A percentile compares a stretch with the other conserved stretches of the same genome.
phyloP scores from a whole-genome alignment of 345 rosid species.

The Linum trigynum region DNA sequence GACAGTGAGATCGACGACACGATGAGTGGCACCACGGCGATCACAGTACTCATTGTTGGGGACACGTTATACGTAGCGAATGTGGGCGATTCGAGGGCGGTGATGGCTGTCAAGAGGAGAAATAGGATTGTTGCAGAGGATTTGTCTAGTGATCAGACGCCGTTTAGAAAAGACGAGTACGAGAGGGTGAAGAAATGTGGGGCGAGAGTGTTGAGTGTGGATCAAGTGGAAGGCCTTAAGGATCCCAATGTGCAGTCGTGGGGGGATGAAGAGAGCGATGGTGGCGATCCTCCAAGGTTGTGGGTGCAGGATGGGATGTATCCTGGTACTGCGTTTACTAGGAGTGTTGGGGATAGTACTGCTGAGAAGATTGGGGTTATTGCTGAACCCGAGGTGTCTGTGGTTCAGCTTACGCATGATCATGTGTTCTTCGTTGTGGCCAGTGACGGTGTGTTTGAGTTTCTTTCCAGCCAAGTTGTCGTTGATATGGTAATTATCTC shows the following conservation, averaged over 20 bases:
- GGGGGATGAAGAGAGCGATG: constrained; percentile 87
- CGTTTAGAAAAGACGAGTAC: constrained; percentile 83
- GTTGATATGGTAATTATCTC: constrained; percentile 57
- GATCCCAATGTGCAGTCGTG: constrained; percentile 74
- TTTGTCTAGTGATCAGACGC: constrained; percentile 89
- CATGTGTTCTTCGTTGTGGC: constrained; percentile 86
- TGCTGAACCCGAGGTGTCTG: constrained; percentile 72
- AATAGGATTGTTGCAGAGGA: constrained; percentile 57
- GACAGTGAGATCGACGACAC: constrained; percentile 74
- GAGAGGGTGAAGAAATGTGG: constrained; percentile 88
- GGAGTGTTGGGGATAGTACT: constrained; percentile 78
- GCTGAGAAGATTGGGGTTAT: constrained; percentile 86
- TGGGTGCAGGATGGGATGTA: constrained; percentile 89
- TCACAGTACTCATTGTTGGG: constrained; percentile 79
- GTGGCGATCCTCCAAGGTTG: constrained; percentile 92
- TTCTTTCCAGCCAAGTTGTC: constrained; percentile 81
- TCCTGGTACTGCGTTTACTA: constrained; percentile 93
- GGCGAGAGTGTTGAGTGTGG: constrained; percentile 82
- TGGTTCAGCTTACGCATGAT: constrained; percentile 49
- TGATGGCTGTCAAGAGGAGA: constrained; percentile 59
- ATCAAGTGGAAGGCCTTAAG: constrained; percentile 91
- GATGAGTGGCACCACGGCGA: constrained; percentile 92
- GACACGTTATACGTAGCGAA: constrained; percentile 80
- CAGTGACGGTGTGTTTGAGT: constrained; percentile 96
- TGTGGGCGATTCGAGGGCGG: constrained; percentile 98